Conservation (phyloP, 2,329 filamentous ascomycete species). For the Myrmaecium sp. region DNA sequence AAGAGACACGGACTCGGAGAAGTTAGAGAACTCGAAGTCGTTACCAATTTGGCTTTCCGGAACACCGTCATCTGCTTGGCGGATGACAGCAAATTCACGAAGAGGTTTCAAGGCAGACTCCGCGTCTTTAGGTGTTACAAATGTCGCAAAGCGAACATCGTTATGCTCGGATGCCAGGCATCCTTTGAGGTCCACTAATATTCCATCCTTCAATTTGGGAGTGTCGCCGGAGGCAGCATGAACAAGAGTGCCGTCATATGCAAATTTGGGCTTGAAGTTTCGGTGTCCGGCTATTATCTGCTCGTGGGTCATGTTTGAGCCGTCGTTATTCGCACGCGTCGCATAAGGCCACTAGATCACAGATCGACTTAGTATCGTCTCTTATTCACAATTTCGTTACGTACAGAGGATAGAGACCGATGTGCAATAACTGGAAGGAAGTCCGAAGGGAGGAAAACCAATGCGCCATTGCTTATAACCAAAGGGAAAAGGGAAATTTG, state of each 20-base stretch:
- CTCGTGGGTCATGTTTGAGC: too few relatives aligned
- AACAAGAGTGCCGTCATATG: slow-evolving; percentile 54
- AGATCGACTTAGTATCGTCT: slow-evolving; percentile 19
- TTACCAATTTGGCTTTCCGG: slow-evolving; percentile 39
- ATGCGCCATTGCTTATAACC: slow-evolving; percentile 3
- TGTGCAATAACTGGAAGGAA: too few relatives aligned
- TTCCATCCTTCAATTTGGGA: slow-evolving; percentile 25
- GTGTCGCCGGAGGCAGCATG: slow-evolving; percentile 35
- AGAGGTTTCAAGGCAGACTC: too few relatives aligned
- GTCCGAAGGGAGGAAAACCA: too few relatives aligned
- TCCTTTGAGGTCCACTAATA: slow-evolving; percentile 37
- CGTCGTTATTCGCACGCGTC: slow-evolving; percentile 53
- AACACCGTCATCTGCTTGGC: slow-evolving; percentile 32
- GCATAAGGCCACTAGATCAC: slow-evolving; percentile 72
- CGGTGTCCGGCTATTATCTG: too few relatives aligned
- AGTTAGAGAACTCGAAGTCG: slow-evolving; percentile 31
- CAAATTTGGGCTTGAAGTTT: slow-evolving; percentile 66
- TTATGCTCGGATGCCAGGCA: slow-evolving; percentile 46
- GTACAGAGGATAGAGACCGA: slow-evolving; percentile 22
- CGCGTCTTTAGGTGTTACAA: slow-evolving; percentile 40
- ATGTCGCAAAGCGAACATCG: slow-evolving; percentile 47
- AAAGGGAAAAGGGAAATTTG: slow-evolving; percentile 10
- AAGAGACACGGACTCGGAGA: slow-evolving; percentile 30
- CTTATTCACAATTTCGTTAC: too few relatives aligned
- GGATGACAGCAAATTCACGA: too few relatives aligned